Evolutionary conservation across 768 basidiomycete genomes (phyloP), one percentile per base, ranked within the genome.

Genomic region (Naganishia onofrii): DNA sequence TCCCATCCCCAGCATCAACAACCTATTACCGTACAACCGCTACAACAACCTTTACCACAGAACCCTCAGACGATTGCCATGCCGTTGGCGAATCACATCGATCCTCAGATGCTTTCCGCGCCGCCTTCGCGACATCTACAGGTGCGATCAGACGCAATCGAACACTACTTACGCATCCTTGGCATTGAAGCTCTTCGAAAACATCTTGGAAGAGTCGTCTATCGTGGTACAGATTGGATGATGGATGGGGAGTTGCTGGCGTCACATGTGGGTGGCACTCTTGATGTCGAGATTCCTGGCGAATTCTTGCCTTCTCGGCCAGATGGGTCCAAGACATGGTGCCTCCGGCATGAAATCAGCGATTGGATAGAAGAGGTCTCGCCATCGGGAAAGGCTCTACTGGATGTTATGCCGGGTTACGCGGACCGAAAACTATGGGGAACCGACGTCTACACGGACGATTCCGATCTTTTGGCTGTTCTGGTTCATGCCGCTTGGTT

Each of bases 391-490:
- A 60, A 63, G 10, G 54, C 63, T 23, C n/a, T 19, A 42, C 58
- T 70, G 60, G 66, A 32, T n/a, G 38, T 8, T 44, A 69, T 65
- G 57, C 54, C 58, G 19, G 68, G 68, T 4, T 48, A 67, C 57
- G 36, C 34, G 15, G 73, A 75, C 46, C 74, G 81, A 29, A 72
- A 77, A 19, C 73, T 82, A 10, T 83, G 83, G 83, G 83, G 83
- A 6, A 82, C 82, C 23, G 82, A 83, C 44, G 80, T 83, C 19
- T 84, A 83, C 73, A 83, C 83, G 21, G 83, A 84, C 73, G 83
- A 84, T 68, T 83, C 82, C 6, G 81, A 82, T 70, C 68, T 82
- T 1, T 74, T 82, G 1, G 76, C 76, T 4, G 70, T 82, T 26
- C 74, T 82, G n/a, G 55, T 83, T 2, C 83, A 84, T 71, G 76